Conservation (phyloP, 345 rosid species). For the Salix caprea region DNA sequence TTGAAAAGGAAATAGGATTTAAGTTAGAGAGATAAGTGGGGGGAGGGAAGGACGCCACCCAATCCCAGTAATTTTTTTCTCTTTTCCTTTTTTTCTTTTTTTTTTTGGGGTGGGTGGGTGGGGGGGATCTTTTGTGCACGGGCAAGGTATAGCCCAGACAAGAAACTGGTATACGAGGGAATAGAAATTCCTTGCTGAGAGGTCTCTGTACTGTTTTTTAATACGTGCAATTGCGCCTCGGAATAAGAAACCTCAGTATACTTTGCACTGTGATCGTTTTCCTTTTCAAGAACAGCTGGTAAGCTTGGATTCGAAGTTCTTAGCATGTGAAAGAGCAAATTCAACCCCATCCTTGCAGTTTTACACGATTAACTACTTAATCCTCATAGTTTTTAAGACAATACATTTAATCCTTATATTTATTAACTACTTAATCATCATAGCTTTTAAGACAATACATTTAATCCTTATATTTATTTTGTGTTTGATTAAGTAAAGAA, state of each 20-base stretch:
- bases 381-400: too few relatives aligned
- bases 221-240: slow-evolving; percentile 20
- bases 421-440: too few relatives aligned
- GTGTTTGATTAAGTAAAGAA: too few relatives aligned
- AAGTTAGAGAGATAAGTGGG: slow-evolving; percentile 16
- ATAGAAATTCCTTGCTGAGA: slow-evolving; percentile 17
- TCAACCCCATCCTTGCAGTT: too few relatives aligned
- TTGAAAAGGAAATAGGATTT: slow-evolving; percentile 24
- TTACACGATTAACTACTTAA: too few relatives aligned
- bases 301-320: not conserved
- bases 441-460: too few relatives aligned
- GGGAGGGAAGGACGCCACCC: not conserved
- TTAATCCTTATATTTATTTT: too few relatives aligned
- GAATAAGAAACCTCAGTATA: not conserved
- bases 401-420: too few relatives aligned
- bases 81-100: not conserved
- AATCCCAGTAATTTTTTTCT: not conserved
- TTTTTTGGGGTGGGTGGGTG: not conserved
- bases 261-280: not conserved
- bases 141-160: slow-evolving; percentile 17
- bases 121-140: not conserved
- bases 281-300: not conserved
- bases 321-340: not conserved
- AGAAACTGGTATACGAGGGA: slow-evolving; percentile 14
- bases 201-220: slow-evolving; percentile 25